Evolutionary conservation across 345 rosid genomes (phyloP), one percentile per base, ranked within the genome.

Genomic region (Toxicodendron radicans): DNA sequence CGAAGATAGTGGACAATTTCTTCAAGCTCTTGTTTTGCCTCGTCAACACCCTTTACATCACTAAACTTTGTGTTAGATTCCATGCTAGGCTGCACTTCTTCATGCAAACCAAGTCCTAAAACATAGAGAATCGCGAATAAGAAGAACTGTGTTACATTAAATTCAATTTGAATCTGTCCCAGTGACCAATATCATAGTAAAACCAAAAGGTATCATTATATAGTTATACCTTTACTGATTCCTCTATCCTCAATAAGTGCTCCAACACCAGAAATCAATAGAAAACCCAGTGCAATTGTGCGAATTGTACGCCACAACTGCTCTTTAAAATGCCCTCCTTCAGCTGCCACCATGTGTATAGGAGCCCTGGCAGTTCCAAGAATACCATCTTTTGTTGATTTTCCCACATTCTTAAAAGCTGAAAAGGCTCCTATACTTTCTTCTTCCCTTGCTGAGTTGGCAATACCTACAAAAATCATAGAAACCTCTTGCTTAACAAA

Each of bases 1-100:
- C 97, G 90, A 27, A 95, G 97, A 83, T 93, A 95, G 80, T 91
- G 97, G 57, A 95, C 97, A 79, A 95, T 95, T 81, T 93, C 99
- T 81, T 93, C 98, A 51, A 93, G 84, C 87, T 95, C 98, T 27
- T 95, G 83, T 78, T 93, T 93, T 71, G 99, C 99, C 89, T 95
- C 98, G 82, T 93, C 98, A 79, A 95, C 97, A 65, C 98, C 98
- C 78, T 95, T 95, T 12, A 95, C 98, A 63, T 95, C 97, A 61
- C 80, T 86, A 77, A 95, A 95, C 83, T 93, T 95, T 70, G 99
- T 93, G 81, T 82, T 88, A 0, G 97, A 89, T 82, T 90, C 98
- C 92, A 90, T 83, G 83, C 87, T 94, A 30, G 98, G 97, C 80
- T 90, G 98, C 70, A 95, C 98, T 82, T 95, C 99, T 76, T 95